These are phyloP conservation scores for Lentithecium fluviatile DNA, from an alignment of 495 filamentous ascomycete genomes.

Conservation along the genomic window DNA sequence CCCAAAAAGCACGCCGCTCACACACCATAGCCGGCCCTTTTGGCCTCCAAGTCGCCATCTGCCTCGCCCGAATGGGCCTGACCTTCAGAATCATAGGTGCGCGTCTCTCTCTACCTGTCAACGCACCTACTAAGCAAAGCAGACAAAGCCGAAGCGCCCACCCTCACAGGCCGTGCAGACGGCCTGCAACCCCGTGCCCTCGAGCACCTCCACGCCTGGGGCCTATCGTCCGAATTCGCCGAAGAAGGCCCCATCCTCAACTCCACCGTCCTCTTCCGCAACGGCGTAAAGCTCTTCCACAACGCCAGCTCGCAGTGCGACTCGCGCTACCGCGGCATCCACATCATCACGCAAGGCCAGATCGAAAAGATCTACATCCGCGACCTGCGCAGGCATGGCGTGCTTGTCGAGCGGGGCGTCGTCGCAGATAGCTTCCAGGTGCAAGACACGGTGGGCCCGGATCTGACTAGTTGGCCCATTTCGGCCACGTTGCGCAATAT, in stretches of 20 bases:
- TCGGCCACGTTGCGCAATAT: constrained; percentile 30
- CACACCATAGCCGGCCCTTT: constrained; percentile 37
- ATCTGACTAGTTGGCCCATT: too few species aligned
- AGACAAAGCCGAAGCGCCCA: constrained; percentile 38
- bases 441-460: too few species aligned
- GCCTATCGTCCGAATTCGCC: constrained; percentile 40
- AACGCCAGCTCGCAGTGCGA: constrained; percentile 41
- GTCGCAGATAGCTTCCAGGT: constrained; percentile 30
- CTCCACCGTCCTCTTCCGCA: constrained; percentile 42
- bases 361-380: constrained; percentile 45
- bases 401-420: constrained; percentile 41
- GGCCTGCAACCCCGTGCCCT: constrained; percentile 44
- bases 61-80: constrained; percentile 40
- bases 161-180: constrained; percentile 41
- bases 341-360: constrained; percentile 47
- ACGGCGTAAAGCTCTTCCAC: constrained; percentile 39
- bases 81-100: constrained; percentile 36
- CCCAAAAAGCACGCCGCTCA: neutral
- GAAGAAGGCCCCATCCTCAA: constrained; percentile 47
- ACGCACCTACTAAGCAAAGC: too few species aligned
- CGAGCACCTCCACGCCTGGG: constrained; percentile 42
- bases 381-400: constrained; percentile 41
- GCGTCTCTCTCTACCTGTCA: too few species aligned
- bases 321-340: constrained; percentile 44
- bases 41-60: constrained; percentile 38